Evolutionary conservation across 2,329 filamentous ascomycete genomes (phyloP), one percentile per base, ranked within the genome.

Genomic region (Pseudopyrenochaeta lycopersici): DNA sequence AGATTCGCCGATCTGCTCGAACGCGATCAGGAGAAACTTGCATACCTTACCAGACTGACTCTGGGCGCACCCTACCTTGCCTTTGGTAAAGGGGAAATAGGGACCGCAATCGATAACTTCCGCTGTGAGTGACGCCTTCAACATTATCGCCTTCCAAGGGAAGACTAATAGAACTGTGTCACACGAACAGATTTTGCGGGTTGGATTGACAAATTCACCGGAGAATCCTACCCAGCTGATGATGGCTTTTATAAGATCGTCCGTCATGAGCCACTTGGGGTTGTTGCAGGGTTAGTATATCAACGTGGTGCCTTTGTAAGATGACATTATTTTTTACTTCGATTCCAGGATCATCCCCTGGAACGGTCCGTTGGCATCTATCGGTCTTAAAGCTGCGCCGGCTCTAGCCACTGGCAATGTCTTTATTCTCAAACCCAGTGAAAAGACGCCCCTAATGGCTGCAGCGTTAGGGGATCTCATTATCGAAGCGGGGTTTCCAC

Each of bases 301-400:
- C 23, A 27, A 27, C 9, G 4, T 27, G 23, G 9, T 27, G 23
- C 4, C 9, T 27, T 27, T 27, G 9, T 9, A 27, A 27, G n/a
- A n/a, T n/a, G n/a, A n/a, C n/a, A n/a, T n/a, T n/a, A n/a, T n/a
- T n/a, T n/a, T n/a, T n/a, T n/a, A n/a, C n/a, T n/a, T n/a, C n/a
- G n/a, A n/a, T n/a, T n/a, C n/a, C 4, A 75, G 75, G 2, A 77
- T 80, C 32, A 74, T 76, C 14, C 74, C 77, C 0, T 80, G 77
- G 76, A 78, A 80, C 46, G 73, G 67, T 18, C 75, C 74, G 7
- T 66, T 78, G 17, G 71, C 71, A 4, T 73, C 76, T 7, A 70
- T 76, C 31, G 74, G 72, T 30, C 68, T 73, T 32, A 76, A 75
- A 45, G 70, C 70, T 38, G 73, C 67, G n/a, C 74, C 76, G 30